A percentile compares a stretch with the other conserved stretches of the same genome.
Evolutionary conservation across 2,329 filamentous ascomycete genomes (phyloP).

Genomic region (Clarireedia paspali): DNA sequence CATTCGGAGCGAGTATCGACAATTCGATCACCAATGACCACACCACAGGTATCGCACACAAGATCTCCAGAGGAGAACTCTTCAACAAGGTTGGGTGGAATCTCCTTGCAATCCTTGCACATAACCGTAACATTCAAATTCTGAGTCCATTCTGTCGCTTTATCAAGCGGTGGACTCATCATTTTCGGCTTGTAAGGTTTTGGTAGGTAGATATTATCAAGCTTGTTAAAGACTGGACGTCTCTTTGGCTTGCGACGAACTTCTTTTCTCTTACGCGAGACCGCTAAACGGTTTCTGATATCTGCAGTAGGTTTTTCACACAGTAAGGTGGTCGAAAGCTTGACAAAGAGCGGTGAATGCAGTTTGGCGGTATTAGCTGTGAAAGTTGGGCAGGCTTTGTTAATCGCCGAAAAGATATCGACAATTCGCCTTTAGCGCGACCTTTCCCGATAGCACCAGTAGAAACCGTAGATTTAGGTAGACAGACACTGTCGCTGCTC

Average conservation of each 20-base stretch:
- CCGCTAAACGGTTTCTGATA: slow-evolving; percentile 22
- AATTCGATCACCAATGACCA: slow-evolving; percentile 83
- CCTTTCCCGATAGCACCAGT: not conserved
- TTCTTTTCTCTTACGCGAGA: slow-evolving; percentile 28
- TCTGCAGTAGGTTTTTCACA: slow-evolving; percentile 30
- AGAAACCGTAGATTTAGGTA: not conserved
- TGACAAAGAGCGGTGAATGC: slow-evolving; percentile 66
- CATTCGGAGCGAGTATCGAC: slow-evolving; percentile 96
- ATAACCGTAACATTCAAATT: slow-evolving; percentile 81
- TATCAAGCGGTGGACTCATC: slow-evolving; percentile 33
- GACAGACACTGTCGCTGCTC: too few relatives aligned
- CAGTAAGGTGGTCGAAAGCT: slow-evolving; percentile 41
- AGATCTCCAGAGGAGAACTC: slow-evolving; percentile 90
- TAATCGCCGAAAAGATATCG: slow-evolving; percentile 14
- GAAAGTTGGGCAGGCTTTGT: slow-evolving; percentile 1
- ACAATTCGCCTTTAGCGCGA: slow-evolving; percentile 4
- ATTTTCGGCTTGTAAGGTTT: slow-evolving; percentile 39
- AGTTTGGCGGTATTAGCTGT: slow-evolving; percentile 46
- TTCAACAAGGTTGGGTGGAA: slow-evolving; percentile 86
- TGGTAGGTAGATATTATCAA: slow-evolving; percentile 37
- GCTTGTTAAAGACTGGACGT: slow-evolving; percentile 34
- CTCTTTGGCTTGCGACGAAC: slow-evolving; percentile 32
- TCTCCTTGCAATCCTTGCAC: slow-evolving; percentile 85
- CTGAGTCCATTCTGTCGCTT: slow-evolving; percentile 38
- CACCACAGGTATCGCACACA: slow-evolving; percentile 84